Evolutionary conservation across 2,329 filamentous ascomycete genomes (phyloP).

Genomic region (Arthrobotrys sinensis): DNA sequence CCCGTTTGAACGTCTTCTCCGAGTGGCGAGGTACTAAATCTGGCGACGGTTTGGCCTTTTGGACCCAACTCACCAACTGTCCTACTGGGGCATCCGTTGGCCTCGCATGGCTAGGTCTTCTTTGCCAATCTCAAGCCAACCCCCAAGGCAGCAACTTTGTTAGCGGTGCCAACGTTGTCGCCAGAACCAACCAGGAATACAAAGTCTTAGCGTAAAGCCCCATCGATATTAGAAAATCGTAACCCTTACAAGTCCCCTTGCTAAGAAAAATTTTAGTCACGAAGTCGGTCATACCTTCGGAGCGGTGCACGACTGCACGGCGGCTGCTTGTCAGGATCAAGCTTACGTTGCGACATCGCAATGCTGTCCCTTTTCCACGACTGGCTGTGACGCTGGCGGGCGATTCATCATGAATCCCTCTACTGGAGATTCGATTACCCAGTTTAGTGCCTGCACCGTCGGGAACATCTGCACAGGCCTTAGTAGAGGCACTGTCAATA

Average conservation of each 20-base stretch:
- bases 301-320: slow-evolving; percentile 91
- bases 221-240: slow-evolving; percentile 61
- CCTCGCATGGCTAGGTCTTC: slow-evolving; percentile 91
- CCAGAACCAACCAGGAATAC: slow-evolving; percentile 87
- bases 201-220: slow-evolving; percentile 82
- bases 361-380: slow-evolving; percentile 83
- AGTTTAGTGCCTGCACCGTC: slow-evolving; percentile 89
- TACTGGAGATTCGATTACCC: slow-evolving; percentile 79
- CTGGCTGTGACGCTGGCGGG: slow-evolving; percentile 81
- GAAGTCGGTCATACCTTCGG: slow-evolving; percentile 96
- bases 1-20: slow-evolving; percentile 89
- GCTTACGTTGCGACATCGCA: slow-evolving; percentile 65
- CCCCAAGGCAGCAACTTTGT: slow-evolving; percentile 78
- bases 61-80: slow-evolving; percentile 89
- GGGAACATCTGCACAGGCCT: slow-evolving; percentile 95
- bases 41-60: slow-evolving; percentile 88
- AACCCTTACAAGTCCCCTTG: not conserved
- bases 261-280: slow-evolving; percentile 70
- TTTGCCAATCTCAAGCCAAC: slow-evolving; percentile 76
- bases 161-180: slow-evolving; percentile 89
- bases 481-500: slow-evolving; percentile 81
- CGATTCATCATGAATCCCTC: slow-evolving; percentile 97
- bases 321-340: slow-evolving; percentile 68
- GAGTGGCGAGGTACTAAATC: slow-evolving; percentile 83
- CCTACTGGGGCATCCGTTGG: slow-evolving; percentile 88